These are phyloP conservation scores for Mucor saturninus DNA, from an alignment of 371 early-diverging fungal species.

Conservation along the genomic window DNA sequence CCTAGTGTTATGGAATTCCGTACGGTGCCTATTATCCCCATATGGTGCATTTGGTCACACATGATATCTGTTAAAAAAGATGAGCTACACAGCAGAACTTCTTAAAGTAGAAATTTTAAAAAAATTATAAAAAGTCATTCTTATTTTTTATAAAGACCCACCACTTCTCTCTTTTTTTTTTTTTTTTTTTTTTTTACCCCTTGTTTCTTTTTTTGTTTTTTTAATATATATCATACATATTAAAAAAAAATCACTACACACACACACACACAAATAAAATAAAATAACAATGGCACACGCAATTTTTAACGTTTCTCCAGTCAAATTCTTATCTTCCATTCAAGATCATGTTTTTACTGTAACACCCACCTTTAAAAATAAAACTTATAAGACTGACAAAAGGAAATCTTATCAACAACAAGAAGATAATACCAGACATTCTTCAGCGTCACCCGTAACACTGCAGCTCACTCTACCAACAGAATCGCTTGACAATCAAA, in stretches of 20 bases:
- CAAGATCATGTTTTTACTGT: constrained; percentile 26
- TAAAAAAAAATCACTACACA: too few relatives aligned
- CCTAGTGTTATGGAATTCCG: constrained; percentile 17
- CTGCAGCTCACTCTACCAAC: constrained; percentile 22
- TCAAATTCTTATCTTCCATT: constrained; percentile 22
- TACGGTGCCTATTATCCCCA: constrained; percentile 14
- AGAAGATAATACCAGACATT: constrained; percentile 7
- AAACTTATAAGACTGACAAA: not conserved
- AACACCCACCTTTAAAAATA: constrained; percentile 15
- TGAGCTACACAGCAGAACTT: not conserved
- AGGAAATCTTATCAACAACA: not conserved
- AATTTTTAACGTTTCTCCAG: constrained; percentile 24
- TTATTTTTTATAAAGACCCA: constrained; percentile 6
- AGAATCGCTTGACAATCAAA: constrained; percentile 11
- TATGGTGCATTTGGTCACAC: constrained; percentile 14
- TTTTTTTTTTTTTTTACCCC: constrained; percentile 11
- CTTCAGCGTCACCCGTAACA: constrained; percentile 14
- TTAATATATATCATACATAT: constrained; percentile 2
- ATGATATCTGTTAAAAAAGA: not conserved
- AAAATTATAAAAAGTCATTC: constrained; percentile 3
- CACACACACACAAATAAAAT: not conserved
- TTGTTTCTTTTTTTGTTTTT: constrained; percentile 4
- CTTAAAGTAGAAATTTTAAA: constrained; percentile 7
- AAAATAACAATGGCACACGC: constrained; percentile 19
- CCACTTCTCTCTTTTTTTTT: not conserved